These are phyloP conservation scores for Ceratobasidium papillatum DNA, from an alignment of 1,284 basidiomycete genomes.

Conservation along the genomic window DNA sequence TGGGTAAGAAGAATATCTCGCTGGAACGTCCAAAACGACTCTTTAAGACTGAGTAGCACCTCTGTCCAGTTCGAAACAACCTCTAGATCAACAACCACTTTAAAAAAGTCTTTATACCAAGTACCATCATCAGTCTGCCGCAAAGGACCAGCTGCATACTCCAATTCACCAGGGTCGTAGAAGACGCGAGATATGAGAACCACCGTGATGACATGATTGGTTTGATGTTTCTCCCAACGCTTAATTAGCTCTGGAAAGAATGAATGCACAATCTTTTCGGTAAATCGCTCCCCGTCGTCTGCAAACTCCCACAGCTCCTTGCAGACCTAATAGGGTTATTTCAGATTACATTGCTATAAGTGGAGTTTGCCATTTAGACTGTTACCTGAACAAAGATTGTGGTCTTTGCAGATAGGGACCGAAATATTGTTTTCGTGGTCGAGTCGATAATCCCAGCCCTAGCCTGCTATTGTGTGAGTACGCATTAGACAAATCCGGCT, in stretches of 20 bases:
- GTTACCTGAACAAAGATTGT: constrained; percentile 87
- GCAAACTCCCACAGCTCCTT: constrained; percentile 97
- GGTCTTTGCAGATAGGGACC: constrained; percentile 90
- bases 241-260: constrained; percentile 87
- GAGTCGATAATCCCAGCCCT: constrained; percentile 84
- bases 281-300: constrained; percentile 94
- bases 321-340: constrained; percentile 63
- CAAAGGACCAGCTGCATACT: constrained; percentile 79
- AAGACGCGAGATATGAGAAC: constrained; percentile 94
- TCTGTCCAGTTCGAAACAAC: constrained; percentile 87
- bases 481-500: neutral
- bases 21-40: constrained; percentile 88
- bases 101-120: constrained; percentile 97
- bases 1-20: constrained; percentile 86
- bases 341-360: neutral
- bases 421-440: constrained; percentile 87
- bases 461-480: constrained; percentile 58
- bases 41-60: constrained; percentile 86
- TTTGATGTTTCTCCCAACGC: constrained; percentile 81
- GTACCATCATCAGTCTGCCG: constrained; percentile 73
- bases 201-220: constrained; percentile 94
- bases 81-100: constrained; percentile 93
- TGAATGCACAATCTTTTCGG: constrained; percentile 94
- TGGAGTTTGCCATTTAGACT: neutral
- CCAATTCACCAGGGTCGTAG: constrained; percentile 85